phyloP scores from a whole-genome alignment of 495 filamentous ascomycete species.

The Penicillium simplicissimum region DNA sequence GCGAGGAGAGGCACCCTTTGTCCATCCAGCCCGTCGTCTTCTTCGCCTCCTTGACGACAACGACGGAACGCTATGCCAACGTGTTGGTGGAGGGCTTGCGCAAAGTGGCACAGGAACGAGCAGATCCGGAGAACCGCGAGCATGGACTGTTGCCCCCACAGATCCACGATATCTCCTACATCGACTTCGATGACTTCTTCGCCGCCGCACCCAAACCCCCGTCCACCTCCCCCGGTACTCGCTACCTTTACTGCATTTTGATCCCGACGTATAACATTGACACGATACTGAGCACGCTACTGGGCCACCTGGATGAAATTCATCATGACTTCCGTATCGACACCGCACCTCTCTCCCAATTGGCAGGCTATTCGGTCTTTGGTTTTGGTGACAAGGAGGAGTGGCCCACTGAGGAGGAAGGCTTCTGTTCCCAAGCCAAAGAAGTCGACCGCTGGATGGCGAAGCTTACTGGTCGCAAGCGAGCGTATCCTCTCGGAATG shows the following conservation, averaged over 20 bases:
- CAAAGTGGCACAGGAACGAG: constrained; percentile 31
- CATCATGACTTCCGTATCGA: constrained; percentile 96
- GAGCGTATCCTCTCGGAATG: constrained; percentile 83
- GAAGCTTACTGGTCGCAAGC: constrained; percentile 76
- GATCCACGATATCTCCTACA: constrained; percentile 77
- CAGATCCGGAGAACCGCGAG: constrained; percentile 32
- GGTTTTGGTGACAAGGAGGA: constrained; percentile 88
- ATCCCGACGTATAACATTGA: constrained; percentile 92
- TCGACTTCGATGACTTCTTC: constrained; percentile 92
- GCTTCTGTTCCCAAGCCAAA: constrained; percentile 87
- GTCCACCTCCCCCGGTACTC: constrained; percentile 50
- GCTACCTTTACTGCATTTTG: constrained; percentile 80
- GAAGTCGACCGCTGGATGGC: constrained; percentile 95
- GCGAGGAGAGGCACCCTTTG: constrained; percentile 20
- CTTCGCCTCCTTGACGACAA: constrained; percentile 81
- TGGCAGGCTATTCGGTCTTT: constrained; percentile 90
- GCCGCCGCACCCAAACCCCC: constrained; percentile 55
- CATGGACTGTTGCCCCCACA: constrained; percentile 56
- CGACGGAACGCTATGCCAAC: constrained; percentile 69
- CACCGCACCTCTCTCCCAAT: constrained; percentile 71
- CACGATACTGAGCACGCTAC: constrained; percentile 76
- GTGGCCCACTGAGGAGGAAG: constrained; percentile 87
- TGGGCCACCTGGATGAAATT: constrained; percentile 83
- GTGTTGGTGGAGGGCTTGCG: constrained; percentile 55
- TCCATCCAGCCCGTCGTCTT: constrained; percentile 78